A percentile compares a stretch with the other conserved stretches of the same genome.
Conservation (phyloP, 2,329 filamentous ascomycete genomes). For the Aureobasidium sp. region DNA sequence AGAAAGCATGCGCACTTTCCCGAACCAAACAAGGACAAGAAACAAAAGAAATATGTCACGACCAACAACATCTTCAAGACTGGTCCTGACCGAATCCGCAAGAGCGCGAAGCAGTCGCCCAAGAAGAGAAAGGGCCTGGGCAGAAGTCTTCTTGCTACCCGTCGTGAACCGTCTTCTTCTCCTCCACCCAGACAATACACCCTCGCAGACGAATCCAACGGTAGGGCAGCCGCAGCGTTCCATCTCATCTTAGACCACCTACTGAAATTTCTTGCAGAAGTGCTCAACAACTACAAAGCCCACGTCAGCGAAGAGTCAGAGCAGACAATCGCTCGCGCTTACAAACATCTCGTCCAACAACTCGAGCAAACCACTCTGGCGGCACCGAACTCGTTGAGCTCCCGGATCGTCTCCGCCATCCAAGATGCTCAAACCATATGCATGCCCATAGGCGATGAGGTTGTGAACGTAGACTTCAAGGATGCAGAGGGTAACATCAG, state of each 20-base stretch:
- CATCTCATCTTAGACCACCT: not conserved
- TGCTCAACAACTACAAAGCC: constrained; percentile 18
- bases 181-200: constrained; percentile 12
- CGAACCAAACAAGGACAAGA: not conserved
- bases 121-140: not conserved
- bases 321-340: constrained; percentile 15
- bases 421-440: constrained; percentile 16
- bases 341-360: constrained; percentile 20
- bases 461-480: constrained; percentile 17
- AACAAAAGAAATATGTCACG: constrained; percentile 10
- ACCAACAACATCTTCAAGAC: constrained; percentile 13
- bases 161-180: constrained; percentile 1
- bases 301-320: constrained; percentile 5
- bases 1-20: not conserved
- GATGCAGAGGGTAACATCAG: constrained; percentile 15
- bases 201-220: constrained; percentile 11
- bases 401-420: constrained; percentile 19
- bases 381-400: constrained; percentile 19
- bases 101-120: not conserved
- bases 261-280: constrained; percentile 15
- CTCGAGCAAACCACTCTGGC: constrained; percentile 20
- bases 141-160: not conserved
- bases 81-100: not conserved
- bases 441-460: constrained; percentile 22
- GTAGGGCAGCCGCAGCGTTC: not conserved